phyloP scores from a whole-genome alignment of 2,329 filamentous ascomycete species.

The Metarhizium album region DNA sequence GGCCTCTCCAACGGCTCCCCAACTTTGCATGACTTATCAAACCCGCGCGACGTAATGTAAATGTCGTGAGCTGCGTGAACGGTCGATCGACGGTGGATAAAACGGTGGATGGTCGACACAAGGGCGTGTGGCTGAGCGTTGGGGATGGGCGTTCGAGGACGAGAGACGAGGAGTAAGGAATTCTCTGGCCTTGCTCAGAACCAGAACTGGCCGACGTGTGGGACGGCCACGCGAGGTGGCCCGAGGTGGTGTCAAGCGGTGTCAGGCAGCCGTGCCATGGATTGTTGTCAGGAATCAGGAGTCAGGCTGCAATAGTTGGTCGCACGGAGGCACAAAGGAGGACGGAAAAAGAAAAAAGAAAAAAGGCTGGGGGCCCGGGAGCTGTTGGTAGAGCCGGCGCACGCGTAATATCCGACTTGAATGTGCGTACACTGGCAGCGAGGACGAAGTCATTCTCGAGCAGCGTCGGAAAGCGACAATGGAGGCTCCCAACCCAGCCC shows the following conservation, averaged over 20 bases:
- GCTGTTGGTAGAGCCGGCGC: not conserved
- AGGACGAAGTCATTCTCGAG: not conserved
- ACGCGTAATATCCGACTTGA: not conserved
- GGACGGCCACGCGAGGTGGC: too few relatives aligned
- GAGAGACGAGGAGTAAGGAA: not conserved
- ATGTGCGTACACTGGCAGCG: slow-evolving; percentile 4
- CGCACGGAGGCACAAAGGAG: not conserved
- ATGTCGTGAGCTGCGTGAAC: too few relatives aligned
- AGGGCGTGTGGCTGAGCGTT: not conserved
- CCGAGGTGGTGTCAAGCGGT: too few relatives aligned
- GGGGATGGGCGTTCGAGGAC: not conserved
- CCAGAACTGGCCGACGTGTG: not conserved
- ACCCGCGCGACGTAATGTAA: too few relatives aligned
- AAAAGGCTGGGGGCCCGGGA: not conserved
- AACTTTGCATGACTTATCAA: too few relatives aligned
- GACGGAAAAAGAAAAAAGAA: not conserved
- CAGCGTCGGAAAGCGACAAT: not conserved
- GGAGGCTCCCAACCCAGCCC: slow-evolving; percentile 6
- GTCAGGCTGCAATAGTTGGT: not conserved
- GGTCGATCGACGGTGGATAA: not conserved
- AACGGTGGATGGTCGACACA: not conserved
- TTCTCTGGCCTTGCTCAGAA: not conserved
- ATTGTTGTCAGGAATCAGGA: not conserved
- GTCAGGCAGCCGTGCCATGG: not conserved
- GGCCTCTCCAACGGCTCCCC: too few relatives aligned